Base-by-base conservation (phyloP, 139 green algal species). In the Volvox africanus region DNA sequence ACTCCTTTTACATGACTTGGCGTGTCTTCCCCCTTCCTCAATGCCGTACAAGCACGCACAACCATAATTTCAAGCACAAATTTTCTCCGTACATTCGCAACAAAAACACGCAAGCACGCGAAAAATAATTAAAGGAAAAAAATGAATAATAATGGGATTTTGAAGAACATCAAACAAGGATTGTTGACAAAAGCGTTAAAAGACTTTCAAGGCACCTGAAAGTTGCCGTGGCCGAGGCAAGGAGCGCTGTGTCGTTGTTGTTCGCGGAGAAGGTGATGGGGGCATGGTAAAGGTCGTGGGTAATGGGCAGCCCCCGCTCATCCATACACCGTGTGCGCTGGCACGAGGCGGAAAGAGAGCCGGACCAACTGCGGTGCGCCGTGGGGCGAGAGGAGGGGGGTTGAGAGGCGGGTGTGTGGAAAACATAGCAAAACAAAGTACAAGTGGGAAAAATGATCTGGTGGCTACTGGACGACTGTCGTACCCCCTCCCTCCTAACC, bases 231-330 rank as follows among this genome's bases (percentile, higher is more conserved):
- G 97, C 80, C 14, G 96, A 82, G 1, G 88, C 89, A 28, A 97
- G 44, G 50, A 97, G 91, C 94, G 97, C 95, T 32, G 92, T 95
- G 94, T 99, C 97, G 28, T 84, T 89, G 28, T 91, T 61, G 26
- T 80, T 71, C 13, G 94, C 92, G 68, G 92, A 97, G 93, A 97
- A 97, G 6, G 97, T 99, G 67, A 99, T 92, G 2, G 97, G 97
- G 11, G 91, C 92, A 87, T 95, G 94, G 80, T 98, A 99, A n/a
- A 92, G 84, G 93, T 99, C 98, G 80, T 93, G 87, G 22, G 93
- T 92, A 80, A 97, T 92, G 24, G 91, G 82, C 0, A 80, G 24
- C 24, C 95, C 95, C 35, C 96, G 93, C 24, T 98, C 95, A 82
- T 98, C 96, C 85, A 97, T 93, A 82, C 95, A 97, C 18, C 89